Percentiles rank a stretch among this genome's conserved stretches.
Evolutionary conservation across 2,329 filamentous ascomycete species (phyloP).

Genomic region (Tricladium varicosporioides): DNA sequence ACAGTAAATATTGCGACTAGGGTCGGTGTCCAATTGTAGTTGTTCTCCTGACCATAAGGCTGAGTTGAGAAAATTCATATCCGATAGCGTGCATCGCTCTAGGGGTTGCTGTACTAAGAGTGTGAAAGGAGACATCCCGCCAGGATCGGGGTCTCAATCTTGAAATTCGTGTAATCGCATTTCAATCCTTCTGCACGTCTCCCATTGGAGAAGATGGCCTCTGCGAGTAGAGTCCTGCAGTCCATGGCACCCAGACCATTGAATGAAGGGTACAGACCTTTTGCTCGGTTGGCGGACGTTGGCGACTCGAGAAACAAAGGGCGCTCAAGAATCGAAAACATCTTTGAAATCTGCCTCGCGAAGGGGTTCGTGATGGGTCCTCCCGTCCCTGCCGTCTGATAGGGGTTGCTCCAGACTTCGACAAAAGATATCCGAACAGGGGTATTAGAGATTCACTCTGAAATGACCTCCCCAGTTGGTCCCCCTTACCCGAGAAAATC

Average conservation of each 20-base stretch:
- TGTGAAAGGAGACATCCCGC: slow-evolving; percentile 2
- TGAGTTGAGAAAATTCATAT: slow-evolving; percentile 25
- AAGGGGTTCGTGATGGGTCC: slow-evolving; percentile 8
- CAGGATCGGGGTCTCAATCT: neutral
- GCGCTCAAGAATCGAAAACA: slow-evolving; percentile 2
- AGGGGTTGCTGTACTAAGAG: neutral
- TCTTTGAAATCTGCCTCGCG: slow-evolving; percentile 21
- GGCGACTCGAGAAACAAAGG: neutral
- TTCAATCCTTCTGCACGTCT: slow-evolving; percentile 6
- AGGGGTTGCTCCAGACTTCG: neutral
- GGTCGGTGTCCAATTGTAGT: slow-evolving; percentile 13
- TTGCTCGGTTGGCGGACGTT: slow-evolving; percentile 4
- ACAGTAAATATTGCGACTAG: slow-evolving; percentile 11
- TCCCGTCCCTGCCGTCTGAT: slow-evolving; percentile 13
- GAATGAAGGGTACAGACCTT: slow-evolving; percentile 14
- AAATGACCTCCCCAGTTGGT: slow-evolving; percentile 1
- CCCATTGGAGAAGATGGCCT: neutral
- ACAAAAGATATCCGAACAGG: neutral
- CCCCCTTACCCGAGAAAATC: neutral
- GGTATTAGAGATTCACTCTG: slow-evolving; percentile 1
- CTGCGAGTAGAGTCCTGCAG: slow-evolving; percentile 1
- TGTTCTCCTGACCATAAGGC: slow-evolving; percentile 25
- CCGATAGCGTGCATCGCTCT: slow-evolving; percentile 22
- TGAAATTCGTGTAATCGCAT: neutral
- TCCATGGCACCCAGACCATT: slow-evolving; percentile 5